phyloP scores from a whole-genome alignment of 139 green algal genomes.

The Dunaliella sp. region DNA sequence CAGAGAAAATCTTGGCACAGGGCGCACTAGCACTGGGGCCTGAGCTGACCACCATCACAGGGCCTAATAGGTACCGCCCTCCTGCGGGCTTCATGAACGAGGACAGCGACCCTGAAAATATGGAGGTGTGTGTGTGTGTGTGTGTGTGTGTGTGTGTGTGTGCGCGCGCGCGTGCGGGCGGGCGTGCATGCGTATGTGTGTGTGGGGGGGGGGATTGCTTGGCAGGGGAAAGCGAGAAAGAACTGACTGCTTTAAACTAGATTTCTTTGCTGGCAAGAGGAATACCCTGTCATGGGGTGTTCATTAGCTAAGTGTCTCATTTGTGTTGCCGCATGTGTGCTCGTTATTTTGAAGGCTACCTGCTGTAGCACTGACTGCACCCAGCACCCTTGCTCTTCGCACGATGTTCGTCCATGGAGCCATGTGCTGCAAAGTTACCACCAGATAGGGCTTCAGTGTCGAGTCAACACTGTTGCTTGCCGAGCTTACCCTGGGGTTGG shows the following conservation, averaged over 20 bases:
- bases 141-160: neutral
- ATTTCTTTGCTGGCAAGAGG: too few relatives aligned
- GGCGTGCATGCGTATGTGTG: neutral
- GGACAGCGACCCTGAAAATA: constrained; percentile 9
- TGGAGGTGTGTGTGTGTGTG: neutral
- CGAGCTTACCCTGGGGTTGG: too few relatives aligned
- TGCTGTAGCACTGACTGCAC: too few relatives aligned
- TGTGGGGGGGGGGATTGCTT: neutral
- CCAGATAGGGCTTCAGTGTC: too few relatives aligned
- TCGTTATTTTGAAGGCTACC: too few relatives aligned
- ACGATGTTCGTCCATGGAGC: too few relatives aligned
- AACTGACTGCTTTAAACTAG: neutral
- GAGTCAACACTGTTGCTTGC: too few relatives aligned
- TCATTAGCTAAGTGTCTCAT: too few relatives aligned
- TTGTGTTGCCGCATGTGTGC: too few relatives aligned
- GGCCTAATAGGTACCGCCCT: constrained; percentile 54
- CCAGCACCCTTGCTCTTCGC: too few relatives aligned
- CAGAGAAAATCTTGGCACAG: constrained; percentile 5
- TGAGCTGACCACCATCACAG: constrained; percentile 16
- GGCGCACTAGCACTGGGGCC: constrained; percentile 10
- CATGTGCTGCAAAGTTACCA: too few relatives aligned
- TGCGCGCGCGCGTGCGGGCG: neutral
- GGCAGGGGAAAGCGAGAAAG: neutral
- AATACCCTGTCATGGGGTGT: too few relatives aligned
- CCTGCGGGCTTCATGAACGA: constrained; percentile 80